Evolutionary conservation across 1,139 yeast genomes (phyloP), one percentile per base, ranked within the genome.

Genomic region (Diutina pseudorugosa): DNA sequence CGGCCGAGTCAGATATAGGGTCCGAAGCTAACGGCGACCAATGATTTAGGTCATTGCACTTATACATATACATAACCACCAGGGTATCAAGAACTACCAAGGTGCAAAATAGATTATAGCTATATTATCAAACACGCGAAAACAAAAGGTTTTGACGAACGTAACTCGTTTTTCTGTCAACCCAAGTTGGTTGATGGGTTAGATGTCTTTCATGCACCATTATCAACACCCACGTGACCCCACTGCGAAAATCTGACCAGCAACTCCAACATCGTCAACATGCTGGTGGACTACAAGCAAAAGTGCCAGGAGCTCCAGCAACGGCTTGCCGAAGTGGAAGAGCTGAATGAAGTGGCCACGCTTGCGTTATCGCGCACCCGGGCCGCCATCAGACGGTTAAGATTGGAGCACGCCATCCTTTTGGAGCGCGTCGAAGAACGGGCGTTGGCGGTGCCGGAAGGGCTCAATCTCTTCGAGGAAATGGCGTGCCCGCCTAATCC

Each of bases 311-410:
- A 85, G 52, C 73, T 91, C 60, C 82, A 85, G 63, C 76, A 77
- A 58, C 76, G 94, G 60, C 83, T 93, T 50, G 71, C 73, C 14
- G 90, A 85, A 59, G 76, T 91, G 44, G 95, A 91, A 62, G 83
- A 80, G 52, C 82, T 82, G 63, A 94, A 93, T 65, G 95, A 89
- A 62, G 70, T 82, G 8, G 80, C 90, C 52, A 79, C 91, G 0
- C 70, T 90, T 43, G 90, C 95, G 1, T 80, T 93, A 42, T 78
- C 85, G 18, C 79, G 97, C 60, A 84, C 95, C 8, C 82, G 86
- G 59, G 76, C 82, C 21, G 80, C 91, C 6, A 82, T 91, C 40
- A 82, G 91, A 58, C 73, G 98, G 57, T 71, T 88, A 52, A 79
- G 96, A 55, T 74, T 90, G 47, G 98, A 93, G 63, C 85, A 94